Evolutionary conservation across 352 stramenopile species (phyloP), one percentile per base, ranked within the genome.

Genomic region (Pythium rishiriense): DNA sequence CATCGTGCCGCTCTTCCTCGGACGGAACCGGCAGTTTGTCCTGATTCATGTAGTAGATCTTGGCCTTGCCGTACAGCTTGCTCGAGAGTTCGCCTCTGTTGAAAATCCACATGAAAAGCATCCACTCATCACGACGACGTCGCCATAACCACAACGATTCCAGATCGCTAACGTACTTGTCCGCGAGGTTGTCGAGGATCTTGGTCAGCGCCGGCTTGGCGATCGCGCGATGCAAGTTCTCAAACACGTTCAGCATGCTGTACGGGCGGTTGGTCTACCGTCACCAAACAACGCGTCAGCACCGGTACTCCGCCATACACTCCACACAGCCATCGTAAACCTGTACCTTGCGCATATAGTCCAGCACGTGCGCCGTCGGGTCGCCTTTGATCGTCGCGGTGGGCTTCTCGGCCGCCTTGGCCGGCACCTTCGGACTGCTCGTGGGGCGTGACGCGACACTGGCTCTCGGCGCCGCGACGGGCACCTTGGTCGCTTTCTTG

Each of bases 21-120:
- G 82, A 91, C 15, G 82, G 81, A 22, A 85, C 60, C 0, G 81
- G 79, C 53, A 93, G 52, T 1, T 85, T 81, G 42, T 79, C 73
- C 53, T 94, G 85, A 60, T 94, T 94, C 66, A 90, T 71, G 66
- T 85, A 94, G 69, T 94, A 94, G 57, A 94, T 92, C 62, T 86
- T 86, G 51, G 79, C 76, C 66, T 92, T 94, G 60, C 85, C 83
- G 53, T 94, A 94, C 42, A 74, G 85, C 58, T 94, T 94, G 59
- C 68, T 78, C 58, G 65, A 62, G 45, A 94, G 64, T 47, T 94
- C 80, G 17, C 78, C 73, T 29, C 65, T 72, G 39, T 10, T 24
- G 15, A n/a, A 22, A 19, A 46, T 39, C n/a, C 31, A 63, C 7
- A 17, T 7, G 21, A 26, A 19, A 22, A 22, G 6, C 19, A 21